Evolutionary conservation across 208 protist species (phyloP).

Genomic region (Leishmania amazonensis): DNA sequence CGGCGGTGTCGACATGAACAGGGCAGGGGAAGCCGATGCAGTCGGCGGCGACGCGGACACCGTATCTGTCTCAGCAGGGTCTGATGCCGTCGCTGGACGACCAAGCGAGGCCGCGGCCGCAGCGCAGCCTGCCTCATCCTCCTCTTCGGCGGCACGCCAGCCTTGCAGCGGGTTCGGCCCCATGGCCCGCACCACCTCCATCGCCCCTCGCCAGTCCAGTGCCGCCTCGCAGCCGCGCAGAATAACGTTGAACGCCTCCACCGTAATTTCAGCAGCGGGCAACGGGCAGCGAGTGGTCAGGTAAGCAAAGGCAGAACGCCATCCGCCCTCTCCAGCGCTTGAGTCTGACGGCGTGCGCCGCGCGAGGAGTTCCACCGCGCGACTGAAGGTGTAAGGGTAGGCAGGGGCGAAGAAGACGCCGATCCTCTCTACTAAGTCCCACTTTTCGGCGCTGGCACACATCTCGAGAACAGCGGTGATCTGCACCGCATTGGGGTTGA

Average conservation of each 20-base stretch:
- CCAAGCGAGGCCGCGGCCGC: background rate
- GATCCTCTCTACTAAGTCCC: constrained; percentile 51
- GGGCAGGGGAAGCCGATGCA: background rate
- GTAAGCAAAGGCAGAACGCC: constrained; percentile 50
- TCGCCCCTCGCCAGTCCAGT: constrained; percentile 67
- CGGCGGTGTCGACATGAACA: constrained; percentile 31
- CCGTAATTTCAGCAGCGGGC: constrained; percentile 49
- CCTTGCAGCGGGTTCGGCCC: constrained; percentile 72
- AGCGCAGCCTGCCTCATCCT: background rate
- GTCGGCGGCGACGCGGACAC: background rate
- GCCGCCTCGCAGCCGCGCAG: constrained; percentile 63
- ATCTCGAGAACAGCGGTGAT: constrained; percentile 57
- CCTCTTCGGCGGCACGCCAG: constrained; percentile 26
- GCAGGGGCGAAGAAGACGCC: constrained; percentile 42
- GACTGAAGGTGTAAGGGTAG: constrained; percentile 39
- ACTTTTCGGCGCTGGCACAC: constrained; percentile 52
- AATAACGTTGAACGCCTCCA: constrained; percentile 76
- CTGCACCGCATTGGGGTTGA: constrained; percentile 54
- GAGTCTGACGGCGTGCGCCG: background rate
- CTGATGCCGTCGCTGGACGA: background rate
- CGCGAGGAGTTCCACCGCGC: constrained; percentile 37
- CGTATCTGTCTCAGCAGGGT: background rate
- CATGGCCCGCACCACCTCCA: constrained; percentile 74
- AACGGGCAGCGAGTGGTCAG: constrained; percentile 34
- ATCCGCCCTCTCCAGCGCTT: constrained; percentile 4